Evolutionary conservation across 768 basidiomycete genomes (phyloP), one percentile per base, ranked within the genome.

Genomic region (Butyriboletus loyo): DNA sequence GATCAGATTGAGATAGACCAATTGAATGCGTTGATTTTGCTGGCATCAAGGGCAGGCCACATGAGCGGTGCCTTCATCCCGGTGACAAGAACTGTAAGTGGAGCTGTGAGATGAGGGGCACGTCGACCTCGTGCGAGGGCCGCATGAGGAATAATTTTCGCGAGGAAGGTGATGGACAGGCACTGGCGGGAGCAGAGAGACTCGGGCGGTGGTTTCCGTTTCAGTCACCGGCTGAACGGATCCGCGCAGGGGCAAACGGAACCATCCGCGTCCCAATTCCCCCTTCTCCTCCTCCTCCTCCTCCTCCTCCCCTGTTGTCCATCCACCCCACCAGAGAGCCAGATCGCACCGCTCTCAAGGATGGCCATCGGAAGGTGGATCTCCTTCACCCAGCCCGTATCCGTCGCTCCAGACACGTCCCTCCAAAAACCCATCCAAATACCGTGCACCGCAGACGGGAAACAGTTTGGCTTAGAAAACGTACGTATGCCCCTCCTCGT

Each of bases 401-500:
- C 66, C 54, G 22, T 50, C 54, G 19, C 48, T 28, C 30, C 46
- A 59, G 74, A 74, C 51, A 28, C 57, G 3, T 48, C 62, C 4
- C 49, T 64, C 43, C 64, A 71, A 7, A 53, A 62, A 39, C 66
- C 73, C 49, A 58, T 70, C 34, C 72, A 75, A 35, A 62, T 74
- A 55, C 74, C 77, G 43, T 75, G 82, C 15, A 57, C 63, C 28
- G 83, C 89, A 52, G 88, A 90, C 71, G 82, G 80, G 53, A 92
- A 93, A 78, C 87, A 84, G 66, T 96, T 95, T 76, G 96, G 96
- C n/a, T 77, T 97, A 48, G 96, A 97, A 78, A 98, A 98, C 70
- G 93, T 95, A 69, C 65, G 93, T 82, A 19, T 21, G 40, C 36
- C 40, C 44, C 25, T 48, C n/a, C 41, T 41, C 46, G 14, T 54